Evolutionary conservation across 495 filamentous ascomycete species (phyloP).

Genomic region (Apiosordaria backusii): DNA sequence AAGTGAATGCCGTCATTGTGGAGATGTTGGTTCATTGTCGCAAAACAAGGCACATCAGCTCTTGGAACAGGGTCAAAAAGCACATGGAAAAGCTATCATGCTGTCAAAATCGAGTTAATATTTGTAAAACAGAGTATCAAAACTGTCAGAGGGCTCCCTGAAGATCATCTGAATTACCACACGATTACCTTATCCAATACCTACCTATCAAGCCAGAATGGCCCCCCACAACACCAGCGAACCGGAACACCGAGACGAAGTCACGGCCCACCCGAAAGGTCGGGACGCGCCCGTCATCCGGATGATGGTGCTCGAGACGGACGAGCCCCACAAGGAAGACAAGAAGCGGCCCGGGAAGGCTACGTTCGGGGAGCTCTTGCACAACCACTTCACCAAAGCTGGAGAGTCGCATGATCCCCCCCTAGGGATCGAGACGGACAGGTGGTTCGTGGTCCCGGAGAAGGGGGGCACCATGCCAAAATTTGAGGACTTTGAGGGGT

Average conservation of each 20-base stretch:
- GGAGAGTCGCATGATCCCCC: constrained; percentile 31
- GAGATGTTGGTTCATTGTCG: not conserved
- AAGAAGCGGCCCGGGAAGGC: constrained; percentile 15
- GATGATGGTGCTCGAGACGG: constrained; percentile 36
- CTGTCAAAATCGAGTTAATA: not conserved
- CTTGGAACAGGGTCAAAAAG: not conserved
- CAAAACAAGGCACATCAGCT: not conserved
- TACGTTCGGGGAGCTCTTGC: constrained; percentile 30
- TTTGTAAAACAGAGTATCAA: not conserved
- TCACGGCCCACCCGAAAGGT: not conserved
- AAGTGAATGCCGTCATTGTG: not conserved
- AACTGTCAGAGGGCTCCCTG: not conserved
- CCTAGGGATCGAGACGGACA: constrained; percentile 28
- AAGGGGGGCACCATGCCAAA: constrained; percentile 28
- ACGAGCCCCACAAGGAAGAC: constrained; percentile 29
- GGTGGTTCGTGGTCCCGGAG: constrained; percentile 29
- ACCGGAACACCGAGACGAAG: not conserved
- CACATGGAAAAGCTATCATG: not conserved
- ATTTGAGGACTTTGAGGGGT: constrained; percentile 21
- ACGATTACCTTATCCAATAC: not conserved
- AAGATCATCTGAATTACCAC: not conserved
- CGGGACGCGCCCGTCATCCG: constrained; percentile 12
- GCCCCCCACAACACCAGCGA: not conserved
- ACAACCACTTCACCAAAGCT: constrained; percentile 28
- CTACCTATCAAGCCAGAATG: not conserved